These are phyloP conservation scores for Primulina huaijiensis DNA, from an alignment of 257 asterid species.

Conservation along the genomic window DNA sequence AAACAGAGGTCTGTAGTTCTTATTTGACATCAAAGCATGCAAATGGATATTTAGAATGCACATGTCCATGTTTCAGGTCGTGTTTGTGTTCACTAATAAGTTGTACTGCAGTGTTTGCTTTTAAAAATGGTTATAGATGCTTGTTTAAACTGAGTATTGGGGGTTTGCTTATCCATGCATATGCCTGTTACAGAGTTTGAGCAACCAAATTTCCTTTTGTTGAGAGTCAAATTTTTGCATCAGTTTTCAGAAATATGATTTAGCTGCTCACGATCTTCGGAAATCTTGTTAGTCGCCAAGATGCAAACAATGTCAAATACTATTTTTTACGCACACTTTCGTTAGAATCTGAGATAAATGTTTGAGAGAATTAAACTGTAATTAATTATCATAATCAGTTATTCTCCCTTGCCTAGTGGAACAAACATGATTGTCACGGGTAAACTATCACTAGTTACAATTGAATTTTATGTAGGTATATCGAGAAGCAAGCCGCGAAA, in stretches of 20 bases:
- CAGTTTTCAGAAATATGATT: neutral
- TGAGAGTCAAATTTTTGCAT: neutral
- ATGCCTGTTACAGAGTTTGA: neutral
- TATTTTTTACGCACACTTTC: no score
- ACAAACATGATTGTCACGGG: conserved; percentile 11
- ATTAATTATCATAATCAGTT: neutral
- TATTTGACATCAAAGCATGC: conserved; percentile 12
- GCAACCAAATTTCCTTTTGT: neutral
- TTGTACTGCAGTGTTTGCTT: neutral
- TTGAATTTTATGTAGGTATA: conserved; percentile 41
- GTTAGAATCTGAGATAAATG: neutral
- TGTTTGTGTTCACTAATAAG: neutral
- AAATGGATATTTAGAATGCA: neutral
- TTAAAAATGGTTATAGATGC: neutral
- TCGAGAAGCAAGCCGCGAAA: conserved; percentile 73
- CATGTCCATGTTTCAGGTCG: neutral
- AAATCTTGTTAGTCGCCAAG: neutral
- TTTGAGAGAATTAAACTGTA: neutral
- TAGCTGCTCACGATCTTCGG: neutral
- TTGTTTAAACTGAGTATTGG: neutral
- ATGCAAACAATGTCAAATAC: no score
- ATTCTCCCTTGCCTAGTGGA: neutral
- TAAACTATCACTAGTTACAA: conserved; percentile 24
- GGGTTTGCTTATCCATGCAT: neutral
- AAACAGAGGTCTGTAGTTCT: conserved; percentile 59